phyloP scores from a whole-genome alignment of 345 rosid species.

The Euphorbia lathyris region DNA sequence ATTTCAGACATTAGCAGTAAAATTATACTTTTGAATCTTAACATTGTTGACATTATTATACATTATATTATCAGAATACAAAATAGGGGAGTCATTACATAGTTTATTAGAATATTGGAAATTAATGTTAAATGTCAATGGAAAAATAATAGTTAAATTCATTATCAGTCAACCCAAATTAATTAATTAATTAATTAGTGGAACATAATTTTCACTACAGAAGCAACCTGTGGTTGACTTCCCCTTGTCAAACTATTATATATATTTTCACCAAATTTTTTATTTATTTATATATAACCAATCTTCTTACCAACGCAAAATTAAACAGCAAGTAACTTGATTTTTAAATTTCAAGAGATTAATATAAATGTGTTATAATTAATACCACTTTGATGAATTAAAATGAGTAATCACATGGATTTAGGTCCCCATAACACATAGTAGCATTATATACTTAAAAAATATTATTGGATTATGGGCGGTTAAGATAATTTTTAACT shows the following conservation, averaged over 20 bases:
- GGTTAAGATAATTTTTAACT: constrained; percentile 21
- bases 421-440: not conserved
- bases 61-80: too few relatives aligned
- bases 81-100: too few relatives aligned
- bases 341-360: not conserved
- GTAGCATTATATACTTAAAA: not conserved
- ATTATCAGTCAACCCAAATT: too few relatives aligned
- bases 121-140: not conserved
- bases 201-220: not conserved
- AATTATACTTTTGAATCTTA: too few relatives aligned
- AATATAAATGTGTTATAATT: not conserved
- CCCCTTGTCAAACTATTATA: not conserved
- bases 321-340: not conserved
- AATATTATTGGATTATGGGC: constrained; percentile 22
- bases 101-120: not conserved
- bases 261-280: not conserved
- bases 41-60: too few relatives aligned
- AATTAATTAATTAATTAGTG: not conserved
- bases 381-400: constrained; percentile 2
- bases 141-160: not conserved
- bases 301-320: constrained; percentile 2
- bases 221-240: constrained; percentile 4
- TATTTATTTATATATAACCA: not conserved
- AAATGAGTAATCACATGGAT: constrained; percentile 13
- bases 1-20: too few relatives aligned